Conservation (phyloP, 768 basidiomycete species). For the Russula ochroleuca region DNA sequence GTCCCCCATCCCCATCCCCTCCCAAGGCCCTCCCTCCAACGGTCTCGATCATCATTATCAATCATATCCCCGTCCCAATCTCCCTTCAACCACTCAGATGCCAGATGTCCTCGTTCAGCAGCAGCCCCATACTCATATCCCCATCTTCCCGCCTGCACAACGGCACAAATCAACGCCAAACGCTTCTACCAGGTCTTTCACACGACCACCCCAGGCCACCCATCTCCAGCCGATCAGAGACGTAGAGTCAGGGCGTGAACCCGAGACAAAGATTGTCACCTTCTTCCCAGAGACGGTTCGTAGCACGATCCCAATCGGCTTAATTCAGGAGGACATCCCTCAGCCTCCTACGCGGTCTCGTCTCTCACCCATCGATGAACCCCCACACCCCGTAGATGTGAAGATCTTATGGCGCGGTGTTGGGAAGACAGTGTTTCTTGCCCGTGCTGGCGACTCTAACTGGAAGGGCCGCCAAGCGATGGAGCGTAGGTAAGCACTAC, state of each 20-base stretch:
- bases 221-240: slow-evolving; percentile 16
- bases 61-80: slow-evolving; percentile 22
- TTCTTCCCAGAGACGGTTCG: slow-evolving; percentile 57
- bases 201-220: slow-evolving; percentile 28
- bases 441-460: slow-evolving; percentile 68
- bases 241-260: slow-evolving; percentile 27
- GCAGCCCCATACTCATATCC: slow-evolving; percentile 44
- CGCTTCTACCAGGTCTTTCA: slow-evolving; percentile 44
- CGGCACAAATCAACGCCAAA: slow-evolving; percentile 30
- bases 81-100: slow-evolving; percentile 35
- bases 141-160: slow-evolving; percentile 31
- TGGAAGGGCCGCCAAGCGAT: slow-evolving; percentile 68
- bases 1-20: slow-evolving; percentile 48
- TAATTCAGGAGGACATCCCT: slow-evolving; percentile 35
- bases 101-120: slow-evolving; percentile 41
- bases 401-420: slow-evolving; percentile 64
- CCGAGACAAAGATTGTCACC: slow-evolving; percentile 23
- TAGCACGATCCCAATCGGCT: slow-evolving; percentile 56
- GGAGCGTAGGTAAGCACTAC: slow-evolving; percentile 54
- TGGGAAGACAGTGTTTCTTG: slow-evolving; percentile 57
- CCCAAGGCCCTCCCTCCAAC: slow-evolving; percentile 30
- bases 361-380: slow-evolving; percentile 26
- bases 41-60: slow-evolving; percentile 25
- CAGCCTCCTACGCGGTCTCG: slow-evolving; percentile 21
- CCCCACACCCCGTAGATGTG: slow-evolving; percentile 20